A percentile compares a stretch with the other conserved stretches of the same genome.
Conservation (phyloP, 106 monocot genomes). For the Hemerocallis citrina region DNA sequence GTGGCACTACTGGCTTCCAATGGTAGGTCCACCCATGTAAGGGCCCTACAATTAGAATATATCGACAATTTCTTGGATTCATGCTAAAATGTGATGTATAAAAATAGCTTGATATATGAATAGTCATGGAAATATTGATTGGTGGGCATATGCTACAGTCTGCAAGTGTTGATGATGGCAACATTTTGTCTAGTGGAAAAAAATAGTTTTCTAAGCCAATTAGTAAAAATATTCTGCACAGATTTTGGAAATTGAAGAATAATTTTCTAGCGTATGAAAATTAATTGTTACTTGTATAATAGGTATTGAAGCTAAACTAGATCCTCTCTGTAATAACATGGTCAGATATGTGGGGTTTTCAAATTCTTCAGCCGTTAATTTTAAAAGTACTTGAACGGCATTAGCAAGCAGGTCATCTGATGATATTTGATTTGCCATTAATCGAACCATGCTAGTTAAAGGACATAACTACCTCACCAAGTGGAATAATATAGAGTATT, state of each 20-base stretch:
- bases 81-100: neutral
- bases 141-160: slow-evolving; percentile 10
- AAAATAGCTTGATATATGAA: neutral
- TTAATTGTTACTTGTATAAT: too few species aligned
- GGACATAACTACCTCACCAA: too few species aligned
- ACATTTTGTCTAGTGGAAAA: slow-evolving; percentile 3
- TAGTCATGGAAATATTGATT: slow-evolving; percentile 9
- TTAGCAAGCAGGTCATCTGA: neutral
- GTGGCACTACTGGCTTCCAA: neutral
- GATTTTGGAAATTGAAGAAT: too few species aligned
- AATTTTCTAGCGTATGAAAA: too few species aligned
- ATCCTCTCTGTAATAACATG: too few species aligned
- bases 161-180: neutral
- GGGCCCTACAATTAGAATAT: slow-evolving; percentile 2
- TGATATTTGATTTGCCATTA: neutral
- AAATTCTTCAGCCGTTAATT: too few species aligned
- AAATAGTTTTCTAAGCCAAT: neutral
- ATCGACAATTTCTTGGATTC: slow-evolving; percentile 10
- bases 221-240: too few species aligned
- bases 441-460: neutral
- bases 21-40: neutral
- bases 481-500: too few species aligned
- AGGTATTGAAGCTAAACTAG: too few species aligned
- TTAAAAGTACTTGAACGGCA: neutral
- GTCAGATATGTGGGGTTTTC: too few species aligned